Evolutionary conservation across 177 flowering plant genomes (phyloP), one percentile per base, ranked within the genome.

Genomic region (Telopea speciosissima): DNA sequence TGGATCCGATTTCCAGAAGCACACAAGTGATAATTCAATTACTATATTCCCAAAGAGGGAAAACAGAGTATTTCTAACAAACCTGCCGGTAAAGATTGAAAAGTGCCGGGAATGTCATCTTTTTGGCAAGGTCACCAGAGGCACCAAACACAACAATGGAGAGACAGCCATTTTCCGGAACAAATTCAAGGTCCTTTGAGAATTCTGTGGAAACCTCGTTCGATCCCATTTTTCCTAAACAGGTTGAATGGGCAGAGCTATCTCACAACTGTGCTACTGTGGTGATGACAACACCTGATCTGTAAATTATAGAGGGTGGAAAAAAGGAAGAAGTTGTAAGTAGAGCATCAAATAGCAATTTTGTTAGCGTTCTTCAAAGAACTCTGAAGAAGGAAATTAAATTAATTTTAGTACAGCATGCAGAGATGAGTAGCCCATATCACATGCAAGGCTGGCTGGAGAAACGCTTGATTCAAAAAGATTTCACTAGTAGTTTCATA

Each of bases 71-170:
- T 16, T 44, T 7, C 44, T 8, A 42, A 61, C 60, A 63, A 74
- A 95, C 99, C 97, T 90, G 92, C 7, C 87, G 84, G 74, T 85
- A 96, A 12, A 96, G 96, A 77, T 91, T 81, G 82, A 88, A 96
- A 36, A 96, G 92, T 0, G 99, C 99, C 8, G 99, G 99, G 67
- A 96, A 96, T 33, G 99, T 96, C 86, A 93, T 96, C 74, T 95
- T 95, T 87, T 96, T 96, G 42, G 99, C 99, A 78, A 96, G 99
- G 81, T 96, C 99, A 66, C 99, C 99, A 19, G 99, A 96, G 78
- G 99, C 99, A 69, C 99, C 99, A 63, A 96, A 90, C 63, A 96
- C 98, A 68, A 90, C 66, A 52, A 96, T 85, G 12, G 99, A 89
- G 23, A 96, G 90, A 66, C 90, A 85, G 28, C 97, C 99, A 78